phyloP scores from a whole-genome alignment of 2,329 filamentous ascomycete genomes.

The Epichloe aotearoae region DNA sequence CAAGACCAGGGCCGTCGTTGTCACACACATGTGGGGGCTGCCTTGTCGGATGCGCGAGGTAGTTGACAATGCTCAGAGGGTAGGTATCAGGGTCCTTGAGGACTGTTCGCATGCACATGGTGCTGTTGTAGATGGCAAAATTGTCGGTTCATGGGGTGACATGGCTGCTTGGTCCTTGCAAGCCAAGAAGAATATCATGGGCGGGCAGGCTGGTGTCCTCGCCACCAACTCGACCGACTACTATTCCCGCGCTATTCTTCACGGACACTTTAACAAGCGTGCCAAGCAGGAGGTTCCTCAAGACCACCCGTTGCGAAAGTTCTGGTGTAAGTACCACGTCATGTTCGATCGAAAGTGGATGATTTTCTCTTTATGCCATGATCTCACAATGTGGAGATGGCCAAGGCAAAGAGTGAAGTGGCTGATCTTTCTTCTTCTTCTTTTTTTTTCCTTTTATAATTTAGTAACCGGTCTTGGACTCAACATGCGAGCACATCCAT shows the following conservation, averaged over 20 bases:
- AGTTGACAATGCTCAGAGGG: not conserved
- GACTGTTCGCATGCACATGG: constrained; percentile 5
- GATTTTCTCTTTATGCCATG: too few relatives aligned
- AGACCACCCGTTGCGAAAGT: not conserved
- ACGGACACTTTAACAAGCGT: not conserved
- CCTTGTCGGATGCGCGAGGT: constrained; percentile 4
- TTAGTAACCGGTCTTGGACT: not conserved
- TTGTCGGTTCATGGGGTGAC: constrained; percentile 3
- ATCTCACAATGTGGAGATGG: too few relatives aligned
- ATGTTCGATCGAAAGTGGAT: too few relatives aligned
- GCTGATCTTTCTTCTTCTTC: too few relatives aligned
- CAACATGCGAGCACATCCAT: not conserved
- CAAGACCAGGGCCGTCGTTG: constrained; percentile 4
- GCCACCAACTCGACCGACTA: not conserved
- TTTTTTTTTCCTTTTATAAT: too few relatives aligned
- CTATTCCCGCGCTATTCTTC: not conserved
- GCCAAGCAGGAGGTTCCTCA: not conserved
- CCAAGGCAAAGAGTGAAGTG: too few relatives aligned
- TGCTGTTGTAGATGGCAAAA: constrained; percentile 1
- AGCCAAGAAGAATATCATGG: not conserved
- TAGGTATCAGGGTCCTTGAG: not conserved
- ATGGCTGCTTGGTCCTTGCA: not conserved
- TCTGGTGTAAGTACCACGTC: too few relatives aligned
- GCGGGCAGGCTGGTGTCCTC: not conserved
- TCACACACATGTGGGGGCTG: constrained; percentile 6